Percentiles rank a stretch among this genome's conserved stretches.
These are phyloP conservation scores for Anacardium occidentale DNA, from an alignment of 345 rosid genomes.

Conservation along the genomic window DNA sequence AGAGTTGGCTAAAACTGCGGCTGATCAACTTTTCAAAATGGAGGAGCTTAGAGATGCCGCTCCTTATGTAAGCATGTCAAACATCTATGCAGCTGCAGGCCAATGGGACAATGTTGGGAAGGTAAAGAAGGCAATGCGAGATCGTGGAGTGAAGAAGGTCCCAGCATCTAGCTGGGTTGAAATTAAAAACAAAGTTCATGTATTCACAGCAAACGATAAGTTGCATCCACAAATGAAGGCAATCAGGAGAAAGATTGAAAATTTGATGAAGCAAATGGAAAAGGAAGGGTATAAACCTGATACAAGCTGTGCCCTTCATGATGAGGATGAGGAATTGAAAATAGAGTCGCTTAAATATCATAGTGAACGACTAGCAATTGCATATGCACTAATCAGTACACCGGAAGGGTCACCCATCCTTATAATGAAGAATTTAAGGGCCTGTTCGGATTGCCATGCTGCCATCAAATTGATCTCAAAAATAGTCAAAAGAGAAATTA, in stretches of 20 bases:
- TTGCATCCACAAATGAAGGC: conserved; percentile 54
- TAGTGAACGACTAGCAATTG: conserved; percentile 79
- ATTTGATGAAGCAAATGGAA: conserved; percentile 51
- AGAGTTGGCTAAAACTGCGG: conserved; percentile 66
- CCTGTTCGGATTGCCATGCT: conserved; percentile 83
- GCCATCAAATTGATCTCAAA: conserved; percentile 83
- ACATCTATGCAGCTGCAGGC: conserved; percentile 70
- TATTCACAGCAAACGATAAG: conserved; percentile 63
- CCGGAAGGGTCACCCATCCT: conserved; percentile 70
- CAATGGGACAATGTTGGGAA: conserved; percentile 65
- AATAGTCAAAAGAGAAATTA: conserved; percentile 70
- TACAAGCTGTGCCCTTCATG: conserved; percentile 63
- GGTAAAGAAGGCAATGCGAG: conserved; percentile 80
- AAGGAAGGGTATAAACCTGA: conserved; percentile 77
- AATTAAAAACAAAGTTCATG: conserved; percentile 53
- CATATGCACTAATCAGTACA: conserved; percentile 75
- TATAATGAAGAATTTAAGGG: conserved; percentile 82
- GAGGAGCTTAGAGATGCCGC: conserved; percentile 79
- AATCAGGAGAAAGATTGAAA: conserved; percentile 53
- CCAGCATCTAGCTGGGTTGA: conserved; percentile 89
- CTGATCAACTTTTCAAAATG: conserved; percentile 61
- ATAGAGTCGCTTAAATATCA: conserved; percentile 75
- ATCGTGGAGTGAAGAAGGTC: conserved; percentile 68
- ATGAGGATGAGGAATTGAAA: conserved; percentile 57
- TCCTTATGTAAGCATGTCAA: conserved; percentile 77